Conservation (phyloP, 768 basidiomycete genomes). For the Erythrobasidium yunnanense region DNA sequence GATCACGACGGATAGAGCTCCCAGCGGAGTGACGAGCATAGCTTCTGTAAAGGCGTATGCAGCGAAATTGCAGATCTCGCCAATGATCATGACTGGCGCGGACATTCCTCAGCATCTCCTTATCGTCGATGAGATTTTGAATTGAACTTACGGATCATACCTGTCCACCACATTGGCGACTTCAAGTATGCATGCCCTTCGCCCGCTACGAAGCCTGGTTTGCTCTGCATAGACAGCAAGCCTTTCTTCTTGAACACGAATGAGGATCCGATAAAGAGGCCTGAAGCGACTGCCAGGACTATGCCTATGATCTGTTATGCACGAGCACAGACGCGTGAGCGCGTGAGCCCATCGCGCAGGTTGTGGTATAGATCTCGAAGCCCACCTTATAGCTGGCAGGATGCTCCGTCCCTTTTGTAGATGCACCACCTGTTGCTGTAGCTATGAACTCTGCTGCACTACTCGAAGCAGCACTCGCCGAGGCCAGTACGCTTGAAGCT, state of each 20-base stretch:
- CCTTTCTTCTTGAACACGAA: constrained; percentile 98
- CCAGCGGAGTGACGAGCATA: constrained; percentile 89
- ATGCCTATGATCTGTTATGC: constrained; percentile 45
- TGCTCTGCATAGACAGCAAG: constrained; percentile 35
- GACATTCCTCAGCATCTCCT: constrained; percentile 1
- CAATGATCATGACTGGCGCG: constrained; percentile 71
- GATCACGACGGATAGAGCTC: constrained; percentile 89
- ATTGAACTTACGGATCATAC: constrained; percentile 63
- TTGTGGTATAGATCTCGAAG: not conserved
- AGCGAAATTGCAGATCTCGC: constrained; percentile 44
- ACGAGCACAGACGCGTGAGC: not conserved
- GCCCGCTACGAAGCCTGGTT: constrained; percentile 48
- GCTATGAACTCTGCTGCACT: constrained; percentile 11
- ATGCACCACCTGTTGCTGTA: constrained; percentile 6
- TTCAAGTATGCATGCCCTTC: constrained; percentile 91
- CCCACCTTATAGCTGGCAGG: constrained; percentile 23
- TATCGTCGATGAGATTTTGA: no score
- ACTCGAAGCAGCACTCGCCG: not conserved
- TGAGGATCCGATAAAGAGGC: constrained; percentile 76
- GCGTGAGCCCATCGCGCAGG: not conserved
- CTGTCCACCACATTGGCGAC: constrained; percentile 77
- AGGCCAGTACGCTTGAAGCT: not conserved
- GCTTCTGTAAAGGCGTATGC: constrained; percentile 38
- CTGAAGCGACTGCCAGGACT: constrained; percentile 50
- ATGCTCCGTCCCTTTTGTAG: not conserved